Conservation (phyloP, 805 yeast species). For the Pichia thaimueangensis region DNA sequence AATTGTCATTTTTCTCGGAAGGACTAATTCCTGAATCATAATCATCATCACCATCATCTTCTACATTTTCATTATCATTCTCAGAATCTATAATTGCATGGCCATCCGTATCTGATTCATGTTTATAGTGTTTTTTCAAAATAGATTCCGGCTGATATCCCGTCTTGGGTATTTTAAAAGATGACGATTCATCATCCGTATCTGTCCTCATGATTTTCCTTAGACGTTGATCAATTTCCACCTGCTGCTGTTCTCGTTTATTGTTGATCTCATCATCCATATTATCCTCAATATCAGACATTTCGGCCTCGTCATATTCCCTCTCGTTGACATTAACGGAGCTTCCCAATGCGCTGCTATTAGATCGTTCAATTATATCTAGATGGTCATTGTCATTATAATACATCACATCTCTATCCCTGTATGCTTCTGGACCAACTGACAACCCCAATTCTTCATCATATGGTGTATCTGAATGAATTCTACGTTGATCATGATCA, state of each 20-base stretch:
- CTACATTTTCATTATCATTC: background rate
- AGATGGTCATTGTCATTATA: background rate
- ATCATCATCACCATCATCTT: background rate
- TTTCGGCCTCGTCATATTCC: background rate
- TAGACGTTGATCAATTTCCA: constrained; percentile 5
- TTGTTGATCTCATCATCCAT: background rate
- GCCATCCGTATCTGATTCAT: too few species aligned
- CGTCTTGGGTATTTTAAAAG: constrained; percentile 1
- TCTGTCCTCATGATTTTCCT: constrained; percentile 3
- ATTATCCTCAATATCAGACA: background rate
- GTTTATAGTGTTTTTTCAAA: background rate
- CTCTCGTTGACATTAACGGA: background rate
- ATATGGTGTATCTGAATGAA: background rate
- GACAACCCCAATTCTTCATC: constrained; percentile 4
- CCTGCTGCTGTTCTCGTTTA: background rate
- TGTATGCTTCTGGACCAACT: constrained; percentile 2
- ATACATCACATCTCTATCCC: constrained; percentile 5
- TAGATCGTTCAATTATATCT: background rate
- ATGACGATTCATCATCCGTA: constrained; percentile 4
- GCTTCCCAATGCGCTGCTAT: background rate
- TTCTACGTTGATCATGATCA: background rate
- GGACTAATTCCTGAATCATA: too few species aligned
- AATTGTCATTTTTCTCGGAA: too few species aligned
- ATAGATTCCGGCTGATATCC: constrained; percentile 5
- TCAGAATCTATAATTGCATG: background rate